phyloP scores from a whole-genome alignment of 257 asterid genomes.

The Petunia secreta region DNA sequence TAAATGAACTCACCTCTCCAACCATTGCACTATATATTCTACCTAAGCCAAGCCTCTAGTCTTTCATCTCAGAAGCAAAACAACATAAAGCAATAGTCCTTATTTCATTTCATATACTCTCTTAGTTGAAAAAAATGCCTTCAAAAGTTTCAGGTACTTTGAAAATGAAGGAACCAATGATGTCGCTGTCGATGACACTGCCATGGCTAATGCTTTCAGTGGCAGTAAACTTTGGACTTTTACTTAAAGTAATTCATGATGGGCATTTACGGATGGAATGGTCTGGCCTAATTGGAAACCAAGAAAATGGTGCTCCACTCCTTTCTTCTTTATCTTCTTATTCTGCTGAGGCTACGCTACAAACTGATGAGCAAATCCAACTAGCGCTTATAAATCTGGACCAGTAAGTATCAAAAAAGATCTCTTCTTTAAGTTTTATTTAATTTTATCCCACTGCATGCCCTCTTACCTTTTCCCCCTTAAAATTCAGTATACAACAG shows the following conservation, averaged over 20 bases:
- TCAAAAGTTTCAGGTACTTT: background rate
- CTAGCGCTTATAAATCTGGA: slow-evolving; percentile 57
- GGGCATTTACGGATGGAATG: slow-evolving; percentile 25
- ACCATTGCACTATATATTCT: background rate
- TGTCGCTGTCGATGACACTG: slow-evolving; percentile 24
- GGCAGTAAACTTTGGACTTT: slow-evolving; percentile 38
- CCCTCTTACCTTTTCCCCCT: slow-evolving; percentile 11
- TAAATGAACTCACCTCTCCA: background rate
- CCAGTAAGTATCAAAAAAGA: slow-evolving; percentile 60
- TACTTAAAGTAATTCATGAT: slow-evolving; percentile 34
- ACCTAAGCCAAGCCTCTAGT: background rate
- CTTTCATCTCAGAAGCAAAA: background rate
- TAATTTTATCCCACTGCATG: slow-evolving; percentile 29
- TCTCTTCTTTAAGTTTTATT: slow-evolving; percentile 6
- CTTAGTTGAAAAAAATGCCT: background rate
- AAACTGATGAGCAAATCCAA: background rate
- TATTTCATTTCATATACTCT: background rate
- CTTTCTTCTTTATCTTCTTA: background rate
- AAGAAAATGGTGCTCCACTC: background rate
- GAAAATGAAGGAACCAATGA: background rate
- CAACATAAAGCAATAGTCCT: background rate
- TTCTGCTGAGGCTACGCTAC: background rate
- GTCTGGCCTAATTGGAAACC: background rate
- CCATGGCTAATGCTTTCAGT: slow-evolving; percentile 36
- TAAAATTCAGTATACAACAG: background rate